phyloP scores from a whole-genome alignment of 2,329 filamentous ascomycete species.

The Cryphonectria naterciae region DNA sequence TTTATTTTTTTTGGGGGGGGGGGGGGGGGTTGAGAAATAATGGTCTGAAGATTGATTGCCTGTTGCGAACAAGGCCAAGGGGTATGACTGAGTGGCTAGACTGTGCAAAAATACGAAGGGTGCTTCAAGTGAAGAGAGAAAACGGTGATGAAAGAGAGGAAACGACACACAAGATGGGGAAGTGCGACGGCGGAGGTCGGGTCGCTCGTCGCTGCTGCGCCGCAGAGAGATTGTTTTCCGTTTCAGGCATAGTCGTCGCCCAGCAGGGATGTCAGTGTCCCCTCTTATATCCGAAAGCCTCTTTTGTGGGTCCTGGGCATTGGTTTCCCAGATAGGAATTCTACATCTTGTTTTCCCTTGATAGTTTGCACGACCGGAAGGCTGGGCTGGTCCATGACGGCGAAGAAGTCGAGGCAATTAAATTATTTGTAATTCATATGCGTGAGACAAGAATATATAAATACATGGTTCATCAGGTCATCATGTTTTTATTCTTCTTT shows the following conservation, averaged over 20 bases:
- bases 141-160: not conserved
- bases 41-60: not conserved
- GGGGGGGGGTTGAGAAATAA: not conserved
- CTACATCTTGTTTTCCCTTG: not conserved
- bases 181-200: not conserved
- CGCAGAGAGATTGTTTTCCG: slow-evolving; percentile 20
- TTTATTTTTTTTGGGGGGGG: no score
- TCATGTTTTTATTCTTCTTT: not conserved
- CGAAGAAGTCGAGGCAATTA: no score
- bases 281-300: not conserved
- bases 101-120: not conserved
- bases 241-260: slow-evolving; percentile 14
- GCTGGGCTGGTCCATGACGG: not conserved
- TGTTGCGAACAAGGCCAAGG: not conserved
- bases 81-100: not conserved
- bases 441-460: not conserved
- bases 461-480: no score
- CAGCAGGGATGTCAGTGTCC: not conserved
- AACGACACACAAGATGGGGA: no score
- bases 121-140: not conserved
- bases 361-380: not conserved
- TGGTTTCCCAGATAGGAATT: not conserved
- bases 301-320: not conserved
- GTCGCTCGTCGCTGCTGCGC: not conserved
- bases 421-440: no score